These are phyloP conservation scores for Rosa multiflora DNA, from an alignment of 306 rosid species.

Conservation along the genomic window DNA sequence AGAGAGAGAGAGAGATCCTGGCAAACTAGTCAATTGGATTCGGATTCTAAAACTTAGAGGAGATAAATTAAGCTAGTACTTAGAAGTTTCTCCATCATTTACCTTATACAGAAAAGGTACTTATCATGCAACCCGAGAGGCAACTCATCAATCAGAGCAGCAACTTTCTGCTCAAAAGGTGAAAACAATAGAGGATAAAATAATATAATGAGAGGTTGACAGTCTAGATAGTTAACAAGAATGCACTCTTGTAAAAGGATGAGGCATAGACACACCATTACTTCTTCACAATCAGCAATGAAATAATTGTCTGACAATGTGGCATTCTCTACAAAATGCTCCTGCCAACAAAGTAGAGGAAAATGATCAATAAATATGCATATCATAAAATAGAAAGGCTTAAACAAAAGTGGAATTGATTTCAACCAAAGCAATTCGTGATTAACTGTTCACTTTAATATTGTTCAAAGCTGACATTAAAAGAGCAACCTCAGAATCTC, in stretches of 20 bases:
- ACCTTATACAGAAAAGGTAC: slow-evolving; percentile 89
- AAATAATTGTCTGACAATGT: slow-evolving; percentile 80
- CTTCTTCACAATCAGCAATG: slow-evolving; percentile 67
- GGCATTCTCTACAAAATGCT: no score
- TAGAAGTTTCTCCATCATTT: slow-evolving; percentile 18
- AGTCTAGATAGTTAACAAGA: slow-evolving; percentile 20
- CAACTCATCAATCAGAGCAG: slow-evolving; percentile 67
- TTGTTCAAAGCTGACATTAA: no score
- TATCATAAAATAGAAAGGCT: no score
- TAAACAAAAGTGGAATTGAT: no score
- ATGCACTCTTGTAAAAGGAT: slow-evolving; percentile 16
- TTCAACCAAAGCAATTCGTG: no score
- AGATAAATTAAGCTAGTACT: not conserved
- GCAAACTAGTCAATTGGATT: slow-evolving; percentile 9
- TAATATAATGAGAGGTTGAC: slow-evolving; percentile 17
- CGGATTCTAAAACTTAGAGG: slow-evolving; percentile 2
- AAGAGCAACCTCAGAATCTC: no score
- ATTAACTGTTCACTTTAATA: no score
- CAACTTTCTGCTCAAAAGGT: slow-evolving; percentile 63
- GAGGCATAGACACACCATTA: slow-evolving; percentile 59
- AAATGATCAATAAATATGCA: no score
- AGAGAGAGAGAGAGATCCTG: no score
- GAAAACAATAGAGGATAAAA: slow-evolving; percentile 21
- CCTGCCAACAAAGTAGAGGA: no score
- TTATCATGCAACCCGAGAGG: slow-evolving; percentile 81